A percentile compares a stretch with the other conserved stretches of the same genome.
These are phyloP conservation scores for Massarina eburnea DNA, from an alignment of 2,329 filamentous ascomycete genomes.

Conservation along the genomic window DNA sequence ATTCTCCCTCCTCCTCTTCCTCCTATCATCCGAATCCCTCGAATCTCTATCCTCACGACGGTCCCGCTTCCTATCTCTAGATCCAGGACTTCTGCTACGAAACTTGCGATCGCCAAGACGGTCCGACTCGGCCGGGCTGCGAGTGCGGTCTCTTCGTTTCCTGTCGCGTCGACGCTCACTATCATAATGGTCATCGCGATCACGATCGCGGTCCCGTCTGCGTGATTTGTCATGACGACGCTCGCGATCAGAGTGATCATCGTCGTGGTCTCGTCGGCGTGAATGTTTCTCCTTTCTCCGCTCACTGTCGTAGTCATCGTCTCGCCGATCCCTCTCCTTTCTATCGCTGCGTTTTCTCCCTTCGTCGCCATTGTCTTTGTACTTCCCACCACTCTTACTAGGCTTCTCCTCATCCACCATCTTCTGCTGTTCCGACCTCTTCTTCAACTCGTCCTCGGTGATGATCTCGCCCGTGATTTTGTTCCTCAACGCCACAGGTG, in stretches of 20 bases:
- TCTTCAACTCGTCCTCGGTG: constrained; percentile 63
- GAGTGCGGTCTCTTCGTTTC: constrained; percentile 2
- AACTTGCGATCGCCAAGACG: too few species aligned
- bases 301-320: constrained; percentile 24
- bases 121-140: too few species aligned
- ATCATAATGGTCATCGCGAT: constrained; percentile 1
- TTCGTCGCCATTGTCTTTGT: constrained; percentile 19
- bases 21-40: too few species aligned
- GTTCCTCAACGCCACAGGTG: constrained; percentile 63
- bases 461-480: constrained; percentile 64
- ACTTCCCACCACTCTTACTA: constrained; percentile 12
- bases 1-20: neutral
- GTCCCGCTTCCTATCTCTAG: too few species aligned
- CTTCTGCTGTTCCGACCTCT: constrained; percentile 53
- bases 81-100: too few species aligned
- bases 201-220: constrained; percentile 2
- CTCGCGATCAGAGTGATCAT: constrained; percentile 9
- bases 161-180: constrained; percentile 6
- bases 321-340: constrained; percentile 19
- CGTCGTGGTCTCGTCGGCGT: too few species aligned
- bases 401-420: constrained; percentile 39
- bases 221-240: constrained; percentile 6
- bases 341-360: constrained; percentile 19
- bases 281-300: constrained; percentile 16
- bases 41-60: too few species aligned